Conservation (phyloP, 805 yeast species). For the Cyberlindnera japonica region DNA sequence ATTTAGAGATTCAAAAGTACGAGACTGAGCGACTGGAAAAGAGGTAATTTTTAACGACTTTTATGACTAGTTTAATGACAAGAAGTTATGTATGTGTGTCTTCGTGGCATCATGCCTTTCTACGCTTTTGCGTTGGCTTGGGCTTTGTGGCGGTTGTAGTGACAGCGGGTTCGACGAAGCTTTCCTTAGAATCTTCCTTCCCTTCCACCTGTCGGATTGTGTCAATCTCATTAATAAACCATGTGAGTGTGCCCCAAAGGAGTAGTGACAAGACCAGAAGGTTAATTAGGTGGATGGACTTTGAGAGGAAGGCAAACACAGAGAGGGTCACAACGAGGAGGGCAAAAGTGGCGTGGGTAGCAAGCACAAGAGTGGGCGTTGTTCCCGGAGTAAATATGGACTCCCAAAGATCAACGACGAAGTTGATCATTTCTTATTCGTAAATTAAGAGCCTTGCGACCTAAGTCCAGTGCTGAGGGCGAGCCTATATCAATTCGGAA, state of each 20-base stretch:
- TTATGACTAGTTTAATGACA: too few species aligned
- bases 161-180: not conserved
- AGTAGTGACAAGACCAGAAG: conserved; percentile 53
- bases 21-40: conserved; percentile 19
- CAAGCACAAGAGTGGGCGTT: conserved; percentile 80
- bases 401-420: conserved; percentile 75
- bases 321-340: conserved; percentile 55
- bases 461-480: too few species aligned
- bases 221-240: conserved; percentile 79
- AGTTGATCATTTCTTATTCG: conserved; percentile 30
- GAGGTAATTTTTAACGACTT: too few species aligned
- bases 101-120: conserved; percentile 9
- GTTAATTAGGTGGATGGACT: conserved; percentile 57
- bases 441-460: too few species aligned
- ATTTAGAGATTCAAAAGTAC: conserved; percentile 22
- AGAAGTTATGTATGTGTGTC: not conserved
- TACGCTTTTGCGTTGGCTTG: conserved; percentile 9
- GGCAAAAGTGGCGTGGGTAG: conserved; percentile 82
- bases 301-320: conserved; percentile 55
- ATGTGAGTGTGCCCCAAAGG: conserved; percentile 76
- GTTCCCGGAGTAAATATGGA: conserved; percentile 92
- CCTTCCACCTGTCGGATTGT: conserved; percentile 20
- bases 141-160: conserved; percentile 2
- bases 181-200: conserved; percentile 14
- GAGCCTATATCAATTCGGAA: too few species aligned